Conservation (phyloP, 352 stramenopile species). For the Phytophthora pisi region DNA sequence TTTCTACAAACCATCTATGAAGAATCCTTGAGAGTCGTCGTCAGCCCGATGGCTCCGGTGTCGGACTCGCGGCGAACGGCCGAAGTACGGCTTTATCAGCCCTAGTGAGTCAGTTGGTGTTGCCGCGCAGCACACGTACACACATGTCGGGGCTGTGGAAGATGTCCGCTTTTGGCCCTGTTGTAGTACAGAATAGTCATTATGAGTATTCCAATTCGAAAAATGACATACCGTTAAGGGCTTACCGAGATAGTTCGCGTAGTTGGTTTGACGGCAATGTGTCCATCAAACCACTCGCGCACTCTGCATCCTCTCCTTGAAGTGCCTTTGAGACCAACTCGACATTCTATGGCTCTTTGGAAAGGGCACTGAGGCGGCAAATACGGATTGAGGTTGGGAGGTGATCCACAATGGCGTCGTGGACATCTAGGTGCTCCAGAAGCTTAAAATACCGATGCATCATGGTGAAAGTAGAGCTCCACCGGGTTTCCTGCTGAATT, state of each 20-base stretch:
- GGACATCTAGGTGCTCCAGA: not conserved
- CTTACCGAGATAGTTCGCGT: conserved; percentile 3
- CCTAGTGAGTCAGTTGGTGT: not conserved
- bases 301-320: not conserved
- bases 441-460: not conserved
- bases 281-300: not conserved
- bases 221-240: not conserved
- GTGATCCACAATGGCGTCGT: not conserved
- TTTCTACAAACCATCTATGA: conserved; percentile 8
- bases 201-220: too few species aligned
- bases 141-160: conserved; percentile 12
- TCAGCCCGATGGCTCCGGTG: not conserved
- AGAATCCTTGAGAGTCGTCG: not conserved
- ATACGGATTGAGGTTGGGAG: not conserved
- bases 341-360: not conserved
- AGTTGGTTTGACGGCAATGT: conserved; percentile 11
- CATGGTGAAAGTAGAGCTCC: too few species aligned
- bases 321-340: not conserved
- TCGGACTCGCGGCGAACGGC: not conserved
- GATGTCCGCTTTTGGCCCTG: conserved; percentile 10
- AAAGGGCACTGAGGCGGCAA: not conserved
- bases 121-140: not conserved
- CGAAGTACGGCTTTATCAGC: conserved; percentile 5
- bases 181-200: not conserved
- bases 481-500: too few species aligned